Evolutionary conservation across 768 basidiomycete species (phyloP).

Genomic region (Phallus indusiatus): DNA sequence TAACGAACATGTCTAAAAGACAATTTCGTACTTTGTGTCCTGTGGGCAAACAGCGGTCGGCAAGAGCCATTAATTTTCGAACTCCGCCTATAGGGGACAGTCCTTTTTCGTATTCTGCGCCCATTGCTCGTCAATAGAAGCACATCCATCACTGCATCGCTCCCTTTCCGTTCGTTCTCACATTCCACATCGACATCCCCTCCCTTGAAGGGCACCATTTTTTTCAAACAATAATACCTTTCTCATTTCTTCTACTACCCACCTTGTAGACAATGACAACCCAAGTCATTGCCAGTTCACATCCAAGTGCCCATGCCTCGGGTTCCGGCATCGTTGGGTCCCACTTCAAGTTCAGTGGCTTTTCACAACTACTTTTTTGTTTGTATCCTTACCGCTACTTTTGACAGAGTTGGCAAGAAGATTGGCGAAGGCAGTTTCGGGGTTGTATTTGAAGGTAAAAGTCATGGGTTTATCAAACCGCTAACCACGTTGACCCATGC

Average conservation of each 20-base stretch:
- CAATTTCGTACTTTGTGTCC: too few species aligned
- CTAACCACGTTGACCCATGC: not conserved
- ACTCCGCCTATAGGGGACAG: not conserved
- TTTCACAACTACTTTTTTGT: not conserved
- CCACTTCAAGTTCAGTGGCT: constrained; percentile 7
- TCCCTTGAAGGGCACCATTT: too few species aligned
- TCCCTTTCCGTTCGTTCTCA: not conserved
- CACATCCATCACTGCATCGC: not conserved
- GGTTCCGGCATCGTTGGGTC: constrained; percentile 8
- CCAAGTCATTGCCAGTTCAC: constrained; percentile 11
- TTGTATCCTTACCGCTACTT: not conserved
- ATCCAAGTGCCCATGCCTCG: constrained; percentile 7
- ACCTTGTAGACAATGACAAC: constrained; percentile 9
- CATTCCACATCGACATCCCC: too few species aligned
- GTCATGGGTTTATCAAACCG: not conserved
- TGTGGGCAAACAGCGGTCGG: not conserved
- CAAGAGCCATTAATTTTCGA: not conserved
- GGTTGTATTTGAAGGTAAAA: constrained; percentile 88
- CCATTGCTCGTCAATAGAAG: not conserved
- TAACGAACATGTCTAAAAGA: too few species aligned
- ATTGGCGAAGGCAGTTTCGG: constrained; percentile 99
- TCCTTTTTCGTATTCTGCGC: not conserved
- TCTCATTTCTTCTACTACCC: not conserved
- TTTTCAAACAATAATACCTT: not conserved
- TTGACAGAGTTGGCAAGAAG: constrained; percentile 83